Evolutionary conservation across 2,329 filamentous ascomycete species (phyloP).

Genomic region (Diplodia corticola): DNA sequence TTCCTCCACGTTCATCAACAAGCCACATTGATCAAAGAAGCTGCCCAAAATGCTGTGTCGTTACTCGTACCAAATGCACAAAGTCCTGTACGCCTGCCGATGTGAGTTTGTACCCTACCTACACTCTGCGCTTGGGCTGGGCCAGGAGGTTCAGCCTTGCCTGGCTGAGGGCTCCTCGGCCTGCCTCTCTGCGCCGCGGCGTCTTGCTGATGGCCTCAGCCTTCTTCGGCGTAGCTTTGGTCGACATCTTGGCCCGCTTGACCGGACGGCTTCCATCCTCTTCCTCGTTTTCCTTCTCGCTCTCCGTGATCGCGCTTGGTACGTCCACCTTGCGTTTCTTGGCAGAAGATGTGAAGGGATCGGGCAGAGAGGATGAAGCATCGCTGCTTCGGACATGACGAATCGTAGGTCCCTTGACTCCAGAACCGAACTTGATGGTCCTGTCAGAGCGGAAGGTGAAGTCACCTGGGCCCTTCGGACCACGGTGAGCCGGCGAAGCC

Average conservation of each 20-base stretch:
- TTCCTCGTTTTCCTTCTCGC: conserved; percentile 48
- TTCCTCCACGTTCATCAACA: background rate
- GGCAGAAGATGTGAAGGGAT: conserved; percentile 25
- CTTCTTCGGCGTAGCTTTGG: conserved; percentile 32
- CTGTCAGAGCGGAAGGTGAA: conserved; percentile 53
- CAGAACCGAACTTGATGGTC: conserved; percentile 46
- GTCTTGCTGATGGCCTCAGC: conserved; percentile 31
- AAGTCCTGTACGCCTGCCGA: background rate
- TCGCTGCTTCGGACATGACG: conserved; percentile 49
- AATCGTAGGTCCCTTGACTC: conserved; percentile 33
- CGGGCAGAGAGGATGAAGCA: conserved; percentile 30
- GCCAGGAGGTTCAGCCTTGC: conserved; percentile 41
- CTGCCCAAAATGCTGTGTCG: conserved; percentile 9
- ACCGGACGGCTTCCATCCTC: conserved; percentile 34
- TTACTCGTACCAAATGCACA: background rate
- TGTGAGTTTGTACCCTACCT: background rate
- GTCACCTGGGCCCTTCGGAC: conserved; percentile 39
- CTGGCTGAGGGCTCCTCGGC: conserved; percentile 37
- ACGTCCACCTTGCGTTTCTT: conserved; percentile 48
- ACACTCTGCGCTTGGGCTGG: conserved; percentile 38
- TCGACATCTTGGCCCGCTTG: conserved; percentile 37
- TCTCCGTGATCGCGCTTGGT: conserved; percentile 34
- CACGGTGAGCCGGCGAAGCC: conserved; percentile 34
- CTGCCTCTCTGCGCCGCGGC: conserved; percentile 27
- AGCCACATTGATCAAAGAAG: background rate